Base-by-base conservation (phyloP, 2,329 filamentous ascomycete genomes). In the Decorospora gaudefroyi region DNA sequence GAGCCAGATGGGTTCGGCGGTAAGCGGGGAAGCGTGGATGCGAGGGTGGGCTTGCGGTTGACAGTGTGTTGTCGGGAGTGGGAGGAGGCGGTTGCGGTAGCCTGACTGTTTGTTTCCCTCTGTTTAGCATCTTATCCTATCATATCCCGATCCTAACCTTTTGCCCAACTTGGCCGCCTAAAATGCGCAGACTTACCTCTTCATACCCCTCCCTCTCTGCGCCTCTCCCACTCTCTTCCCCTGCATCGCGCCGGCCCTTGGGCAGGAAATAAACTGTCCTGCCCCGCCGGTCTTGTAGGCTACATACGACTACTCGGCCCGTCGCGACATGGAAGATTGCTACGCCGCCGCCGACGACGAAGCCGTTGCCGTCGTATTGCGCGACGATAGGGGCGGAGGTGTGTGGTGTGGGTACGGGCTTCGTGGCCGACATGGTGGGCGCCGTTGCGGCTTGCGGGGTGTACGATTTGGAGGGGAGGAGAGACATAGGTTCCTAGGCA, bases 151-250 rank as follows among this genome's bases (percentile, higher is more conserved):
- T n/a, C n/a, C n/a, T n/a, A 49, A 19, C 23, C 42, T 17, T 18
- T 15, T 18, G 13, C 2, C 30, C 25, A 9, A 32, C 12, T 2
- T 29, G 9, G 12, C n/a, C 27, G 9, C 12, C 27, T 12, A 30
- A 30, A 11, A 30, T 9, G 9, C 15, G 16, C 15, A 31, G n/a
- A n/a, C 26, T 3, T 56, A 73, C 72, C 59, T 78, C 76, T 55
- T 78, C 76, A 49, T 71, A 78, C 1, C 76, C 76, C 53, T 78
- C 76, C 19, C 76, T 63, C 41, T 76, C 72, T 0, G 76, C 76
- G 0, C 72, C 74, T 7, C 46, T 43, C 1, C 59, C 63, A 4
- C 64, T 69, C n/a, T 72, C 70, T 51, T 78, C 76, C 8, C 71
- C 72, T 0, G 71, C 73, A 56, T 78, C 75, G 17, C 72, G 59